Evolutionary conservation across 192 early-diverging fungal genomes (phyloP).

Genomic region (Chytriomyces hyalinus): DNA sequence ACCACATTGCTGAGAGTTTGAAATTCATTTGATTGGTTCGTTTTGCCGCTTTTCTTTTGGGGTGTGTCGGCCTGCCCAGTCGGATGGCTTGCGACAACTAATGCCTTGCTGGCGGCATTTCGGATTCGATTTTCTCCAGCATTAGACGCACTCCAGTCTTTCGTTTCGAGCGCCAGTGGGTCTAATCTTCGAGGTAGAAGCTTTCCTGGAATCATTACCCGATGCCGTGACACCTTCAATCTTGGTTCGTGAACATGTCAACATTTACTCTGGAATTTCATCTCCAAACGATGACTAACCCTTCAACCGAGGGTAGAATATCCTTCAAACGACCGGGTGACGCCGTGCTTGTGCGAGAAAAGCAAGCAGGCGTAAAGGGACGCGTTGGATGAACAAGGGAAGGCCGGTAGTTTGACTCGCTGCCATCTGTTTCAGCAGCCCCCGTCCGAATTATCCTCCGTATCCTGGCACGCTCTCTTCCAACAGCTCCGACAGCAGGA

Average conservation of each 20-base stretch:
- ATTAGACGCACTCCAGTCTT: background rate
- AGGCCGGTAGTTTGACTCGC: conserved; percentile 39
- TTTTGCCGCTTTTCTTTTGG: background rate
- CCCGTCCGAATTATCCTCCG: background rate
- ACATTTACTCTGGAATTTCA: background rate
- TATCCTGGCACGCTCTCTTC: background rate
- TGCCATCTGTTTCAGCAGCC: background rate
- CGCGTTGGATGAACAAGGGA: conserved; percentile 47
- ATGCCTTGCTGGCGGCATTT: background rate
- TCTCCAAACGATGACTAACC: background rate
- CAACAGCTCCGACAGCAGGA: background rate
- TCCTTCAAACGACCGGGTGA: background rate
- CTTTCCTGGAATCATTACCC: background rate
- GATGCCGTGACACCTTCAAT: background rate
- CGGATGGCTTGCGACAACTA: background rate
- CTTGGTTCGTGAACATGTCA: background rate
- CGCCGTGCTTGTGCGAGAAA: background rate
- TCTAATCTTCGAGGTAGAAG: conserved; percentile 14
- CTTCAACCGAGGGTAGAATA: background rate
- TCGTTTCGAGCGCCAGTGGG: background rate
- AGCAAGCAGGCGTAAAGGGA: conserved; percentile 51
- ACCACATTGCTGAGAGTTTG: background rate
- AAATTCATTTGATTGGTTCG: background rate
- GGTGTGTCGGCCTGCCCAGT: background rate
- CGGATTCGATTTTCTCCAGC: background rate